These are phyloP conservation scores for Colletotrichum cuscutae DNA, from an alignment of 2,329 filamentous ascomycete genomes.

Conservation along the genomic window DNA sequence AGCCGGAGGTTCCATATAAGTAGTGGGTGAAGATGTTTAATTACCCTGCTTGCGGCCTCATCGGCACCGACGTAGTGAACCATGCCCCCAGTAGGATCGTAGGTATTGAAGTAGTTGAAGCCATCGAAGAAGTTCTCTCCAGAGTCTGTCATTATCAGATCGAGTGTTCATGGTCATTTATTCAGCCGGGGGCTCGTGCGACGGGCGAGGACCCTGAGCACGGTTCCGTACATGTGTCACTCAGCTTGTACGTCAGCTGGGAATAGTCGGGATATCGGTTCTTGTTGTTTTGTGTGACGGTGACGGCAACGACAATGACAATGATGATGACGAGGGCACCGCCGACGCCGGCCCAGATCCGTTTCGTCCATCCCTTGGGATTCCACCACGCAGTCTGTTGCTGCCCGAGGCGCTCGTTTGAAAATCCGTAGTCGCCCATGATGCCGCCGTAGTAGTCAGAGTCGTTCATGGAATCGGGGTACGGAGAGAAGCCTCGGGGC, in stretches of 20 bases:
- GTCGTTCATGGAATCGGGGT: constrained; percentile 24
- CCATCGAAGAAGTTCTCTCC: constrained; percentile 64
- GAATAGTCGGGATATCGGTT: constrained; percentile 61
- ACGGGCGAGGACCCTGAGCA: constrained; percentile 1
- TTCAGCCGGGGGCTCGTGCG: constrained; percentile 16
- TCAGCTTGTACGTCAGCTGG: constrained; percentile 56
- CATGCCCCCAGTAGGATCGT: constrained; percentile 60
- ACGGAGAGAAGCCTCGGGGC: constrained; percentile 25
- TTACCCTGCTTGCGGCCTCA: constrained; percentile 54
- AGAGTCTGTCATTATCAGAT: constrained; percentile 49
- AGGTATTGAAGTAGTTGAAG: constrained; percentile 63
- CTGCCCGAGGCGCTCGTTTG: constrained; percentile 5
- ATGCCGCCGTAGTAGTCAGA: constrained; percentile 10
- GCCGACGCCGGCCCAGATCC: constrained; percentile 57
- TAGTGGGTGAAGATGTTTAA: constrained; percentile 28
- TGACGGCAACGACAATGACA: constrained; percentile 58
- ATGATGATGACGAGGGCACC: constrained; percentile 56
- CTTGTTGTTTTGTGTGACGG: constrained; percentile 50
- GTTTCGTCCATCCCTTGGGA: constrained; percentile 63
- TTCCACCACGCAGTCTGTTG: constrained; percentile 49
- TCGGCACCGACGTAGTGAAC: constrained; percentile 63
- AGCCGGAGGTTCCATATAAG: constrained; percentile 18
- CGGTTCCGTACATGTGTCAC: constrained; percentile 57
- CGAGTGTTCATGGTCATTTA: neutral
- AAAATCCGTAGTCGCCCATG: constrained; percentile 26